Base-by-base conservation (phyloP, 78 protist species). In the Dictyostelium firmibasis region DNA sequence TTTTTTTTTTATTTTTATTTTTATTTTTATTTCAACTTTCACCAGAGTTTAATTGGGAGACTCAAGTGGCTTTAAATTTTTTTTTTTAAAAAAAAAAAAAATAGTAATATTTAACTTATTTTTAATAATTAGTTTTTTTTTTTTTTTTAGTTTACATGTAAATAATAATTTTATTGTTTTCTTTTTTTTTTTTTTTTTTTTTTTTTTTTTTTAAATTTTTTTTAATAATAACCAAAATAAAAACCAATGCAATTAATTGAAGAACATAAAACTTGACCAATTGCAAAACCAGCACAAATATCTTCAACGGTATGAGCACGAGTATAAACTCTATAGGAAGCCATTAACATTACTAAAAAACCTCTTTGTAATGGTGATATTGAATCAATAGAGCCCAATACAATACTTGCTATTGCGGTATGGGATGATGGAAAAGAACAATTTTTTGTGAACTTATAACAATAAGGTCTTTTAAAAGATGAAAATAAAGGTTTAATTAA, bases 251-350 rank as follows among this genome's bases (percentile, higher is more conserved):
- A 50, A 16, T 50, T 16, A 50, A 50, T 50, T 50, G n/a, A 16
- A 10, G 62, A 50, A 50, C 23, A 16, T 50, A 50, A 50, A 50
- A 50, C 62, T 25, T 75, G 53, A 44, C 69, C 62, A 41, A 38
- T n/a, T 18, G 84, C 20, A 27, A 79, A 25, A 79, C 67, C 84
- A 44, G 84, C 84, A 38, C 60, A 79, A 14, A 79, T 44, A 44
- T 79, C 84, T 44, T 79, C 84, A 13, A 79, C 33, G 2, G 84
- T 79, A 29, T 79, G 84, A n/a, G 84, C 60, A 35, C 84, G 38
- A n/a, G 69, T 44, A 8, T 79, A 79, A 57, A 33, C 27, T 41
- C 86, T 53, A 57, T 81, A 53, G 1, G 36, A 8, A 4, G 69
- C 57, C 44, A 81, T 53, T 33, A 20, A 25, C 4, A 57, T 6